Base-by-base conservation (phyloP, 139 green algal species). In the Micractinium conductrix region DNA sequence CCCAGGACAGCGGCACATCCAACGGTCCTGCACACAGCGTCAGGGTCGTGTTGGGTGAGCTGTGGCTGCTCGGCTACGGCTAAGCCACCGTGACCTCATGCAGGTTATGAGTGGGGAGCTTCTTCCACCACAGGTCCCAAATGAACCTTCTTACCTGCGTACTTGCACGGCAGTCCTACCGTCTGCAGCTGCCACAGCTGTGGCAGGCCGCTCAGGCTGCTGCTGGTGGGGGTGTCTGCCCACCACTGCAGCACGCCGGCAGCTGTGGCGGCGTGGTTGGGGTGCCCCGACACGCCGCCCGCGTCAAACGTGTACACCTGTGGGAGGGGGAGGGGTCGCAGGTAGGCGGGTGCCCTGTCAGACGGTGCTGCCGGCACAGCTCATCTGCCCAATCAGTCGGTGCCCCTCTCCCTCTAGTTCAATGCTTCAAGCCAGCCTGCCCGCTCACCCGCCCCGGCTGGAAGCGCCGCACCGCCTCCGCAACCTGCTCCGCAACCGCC, bases 301-400 rank as follows among this genome's bases (percentile, higher is more conserved):
- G 24, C 48, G 50, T 93, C 90, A 82, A 93, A 93, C n/a, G 90
- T 93, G 28, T 93, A 58, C 8, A 93, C 55, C 90, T 93, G 85
- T 40, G 84, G 72, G n/a, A 26, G 14, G 21, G 48, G 48, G 48
- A 58, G 48, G 14, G 48, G 48, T n/a, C 48, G 16, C 48, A 30
- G 7, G 53, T 62, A 37, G 26, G 60, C 12, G 12, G 21, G 1
- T 8, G 60, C 19, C 60, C 8, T 28, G 26, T 2, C 8, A 68
- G 22, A 30, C 60, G 35, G 19, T 26, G 3, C 33, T 24, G 60
- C 2, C 24, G 14, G 24, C 4, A 3, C 24, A n/a, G 55, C 60
- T 26, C 60, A 68, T 24, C 60, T 68, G 60, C 60, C 26, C 24
- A 35, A n/a, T n/a, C n/a, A n/a, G n/a, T n/a, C n/a, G n/a, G n/a